Conservation (phyloP, 1,139 yeast genomes). For the Suhomyces coccinellae region DNA sequence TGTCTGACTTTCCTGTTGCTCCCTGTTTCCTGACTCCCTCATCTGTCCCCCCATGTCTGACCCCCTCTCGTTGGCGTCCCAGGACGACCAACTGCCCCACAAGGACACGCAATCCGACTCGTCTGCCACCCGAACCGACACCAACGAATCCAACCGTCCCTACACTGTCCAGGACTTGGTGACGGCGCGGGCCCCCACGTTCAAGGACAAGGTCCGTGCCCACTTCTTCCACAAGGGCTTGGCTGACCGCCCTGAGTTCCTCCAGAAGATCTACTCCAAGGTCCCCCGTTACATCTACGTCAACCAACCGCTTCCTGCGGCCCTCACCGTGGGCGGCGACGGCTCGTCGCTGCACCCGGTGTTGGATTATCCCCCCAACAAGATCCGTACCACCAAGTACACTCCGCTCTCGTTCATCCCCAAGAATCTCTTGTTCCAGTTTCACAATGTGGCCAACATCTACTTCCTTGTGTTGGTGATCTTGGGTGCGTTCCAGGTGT, state of each 20-base stretch:
- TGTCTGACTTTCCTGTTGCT: not conserved
- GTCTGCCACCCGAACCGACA: constrained; percentile 1
- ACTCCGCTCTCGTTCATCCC: constrained; percentile 89
- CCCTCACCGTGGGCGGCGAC: constrained; percentile 19
- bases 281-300: constrained; percentile 42
- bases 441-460: constrained; percentile 84
- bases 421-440: constrained; percentile 76
- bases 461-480: constrained; percentile 82
- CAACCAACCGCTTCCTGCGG: constrained; percentile 36
- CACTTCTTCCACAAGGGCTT: constrained; percentile 35
- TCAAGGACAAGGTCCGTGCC: constrained; percentile 28
- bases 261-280: constrained; percentile 36
- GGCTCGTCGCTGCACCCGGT: constrained; percentile 39
- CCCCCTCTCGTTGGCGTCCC: constrained; percentile 7
- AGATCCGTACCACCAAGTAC: constrained; percentile 93
- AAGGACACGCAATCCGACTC: constrained; percentile 4
- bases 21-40: not conserved
- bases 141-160: constrained; percentile 2
- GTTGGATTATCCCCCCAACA: constrained; percentile 71
- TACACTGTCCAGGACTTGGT: constrained; percentile 24
- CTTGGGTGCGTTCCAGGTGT: constrained; percentile 82
- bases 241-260: constrained; percentile 35
- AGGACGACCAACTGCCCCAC: constrained; percentile 7
- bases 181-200: constrained; percentile 33
- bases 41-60: constrained; percentile 4